Evolutionary conservation across 2,329 filamentous ascomycete genomes (phyloP), one percentile per base, ranked within the genome.

Genomic region (Penicillium fuscoglaucum): DNA sequence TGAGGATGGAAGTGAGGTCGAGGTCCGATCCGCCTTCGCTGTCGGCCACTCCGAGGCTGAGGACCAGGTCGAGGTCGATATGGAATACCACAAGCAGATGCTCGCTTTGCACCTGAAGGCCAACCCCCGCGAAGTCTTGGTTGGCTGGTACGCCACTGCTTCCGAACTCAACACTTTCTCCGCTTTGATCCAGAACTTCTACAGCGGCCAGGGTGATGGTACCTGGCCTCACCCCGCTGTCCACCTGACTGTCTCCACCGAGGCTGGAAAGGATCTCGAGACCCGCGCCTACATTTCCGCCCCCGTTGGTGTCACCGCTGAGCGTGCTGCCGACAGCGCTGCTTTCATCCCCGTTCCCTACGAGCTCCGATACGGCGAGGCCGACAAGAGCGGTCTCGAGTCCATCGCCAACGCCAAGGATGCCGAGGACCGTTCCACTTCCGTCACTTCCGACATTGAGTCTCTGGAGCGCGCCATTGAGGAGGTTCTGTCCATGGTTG

Each of bases 51-150:
- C 93, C 68, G 95, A 99, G 81, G 96, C 93, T 68, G 90, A 93
- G 76, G 95, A 99, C 79, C 95, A 99, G 80, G 95, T 99, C 71
- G 95, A 99, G 80, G 95, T 99, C 65, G 95, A 99, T 76, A 96
- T 99, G 84, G 95, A 99, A 80, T 99, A 98, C 80, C 95, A 99
- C 82, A 98, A 98, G 86, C 93, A 93, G 78, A 99, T 99, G 95
- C 88, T 98, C 58, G 89, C 90, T 60, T 83, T 99, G 69, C 93
- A 96, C 76, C 87, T 98, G 68, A 93, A 93, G 80, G 93, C 93
- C 58, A 90, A 92, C 77, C 95, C 95, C 51, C 91, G 92, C 78
- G 95, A 99, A 79, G 87, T 92, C 55, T 86, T 99, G 59, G 89
- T 99, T 62, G 95, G 95, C 72, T 99, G 95, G 95, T 99, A 99